These are phyloP conservation scores for Spathaspora boniae DNA, from an alignment of 805 yeast genomes.

Conservation along the genomic window DNA sequence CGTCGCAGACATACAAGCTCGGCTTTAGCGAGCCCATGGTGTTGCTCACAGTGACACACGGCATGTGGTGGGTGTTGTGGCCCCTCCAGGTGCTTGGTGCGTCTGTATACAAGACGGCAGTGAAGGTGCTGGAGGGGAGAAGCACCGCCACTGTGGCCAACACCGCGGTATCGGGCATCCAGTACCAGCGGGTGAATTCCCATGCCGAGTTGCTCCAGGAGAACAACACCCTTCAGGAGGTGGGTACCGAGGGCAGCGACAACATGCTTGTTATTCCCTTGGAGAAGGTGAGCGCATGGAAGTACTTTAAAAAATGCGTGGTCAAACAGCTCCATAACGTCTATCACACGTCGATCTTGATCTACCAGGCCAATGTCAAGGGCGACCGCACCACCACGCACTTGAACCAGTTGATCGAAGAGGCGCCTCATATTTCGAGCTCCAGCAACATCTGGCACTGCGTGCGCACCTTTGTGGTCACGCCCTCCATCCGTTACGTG, in stretches of 20 bases:
- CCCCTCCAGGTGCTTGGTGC: constrained; percentile 58
- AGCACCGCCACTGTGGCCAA: background rate
- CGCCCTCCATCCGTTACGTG: constrained; percentile 51
- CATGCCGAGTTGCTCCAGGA: constrained; percentile 11
- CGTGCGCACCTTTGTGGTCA: constrained; percentile 31
- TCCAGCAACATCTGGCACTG: constrained; percentile 31
- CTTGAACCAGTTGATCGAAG: constrained; percentile 32
- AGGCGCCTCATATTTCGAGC: constrained; percentile 33
- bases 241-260: background rate
- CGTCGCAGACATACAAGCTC: constrained; percentile 60
- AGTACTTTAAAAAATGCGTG: constrained; percentile 33
- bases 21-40: constrained; percentile 69
- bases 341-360: constrained; percentile 40
- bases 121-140: background rate
- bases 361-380: constrained; percentile 40
- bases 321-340: constrained; percentile 43
- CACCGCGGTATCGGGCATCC: constrained; percentile 12
- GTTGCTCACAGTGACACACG: constrained; percentile 66
- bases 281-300: constrained; percentile 12
- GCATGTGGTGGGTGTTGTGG: constrained; percentile 73
- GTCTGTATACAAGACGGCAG: constrained; percentile 25
- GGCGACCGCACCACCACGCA: constrained; percentile 30
- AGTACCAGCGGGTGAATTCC: constrained; percentile 20
- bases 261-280: background rate
- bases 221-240: too few relatives aligned